Base-by-base conservation (phyloP, 805 yeast species). In the Wickerhamiella siamensis region DNA sequence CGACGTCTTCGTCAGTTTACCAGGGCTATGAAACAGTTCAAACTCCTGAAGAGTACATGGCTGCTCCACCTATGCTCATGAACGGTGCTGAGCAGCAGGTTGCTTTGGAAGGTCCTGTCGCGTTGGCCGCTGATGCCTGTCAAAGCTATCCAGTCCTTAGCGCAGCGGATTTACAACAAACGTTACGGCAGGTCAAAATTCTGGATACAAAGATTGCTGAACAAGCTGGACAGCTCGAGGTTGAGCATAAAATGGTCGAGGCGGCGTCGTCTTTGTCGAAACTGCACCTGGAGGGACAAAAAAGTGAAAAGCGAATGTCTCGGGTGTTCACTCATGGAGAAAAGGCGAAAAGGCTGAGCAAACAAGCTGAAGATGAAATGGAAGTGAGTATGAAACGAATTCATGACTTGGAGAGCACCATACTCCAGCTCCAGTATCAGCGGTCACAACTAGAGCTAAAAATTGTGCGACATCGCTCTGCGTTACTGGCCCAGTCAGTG, bases 351-450 rank as follows among this genome's bases (percentile, higher is more conserved):
- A 47, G 56, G 14, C 43, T 46, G 26, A 48, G 52, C 33, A 38
- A 45, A 17, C 54, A 50, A 42, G 57, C 55, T 6, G 54, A 45
- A 12, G 56, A 53, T 4, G 57, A 53, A 37, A 49, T 41, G 14
- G 45, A 39, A 20, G 35, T 45, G 5, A 41, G 47, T 5, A 33
- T 26, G 10, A 49, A 38, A 33, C 43, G 47, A 5, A 51, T 52
- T 17, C 22, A 38, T n/a, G 42, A 45, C 5, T 34, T 53, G 8
- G 47, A 47, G 40, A 20, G 21, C n/a, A 39, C 15, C 21, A 42
- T 41, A 4, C 21, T 37, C 14, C 50, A 46, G 22, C 33, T 48
- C 21, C 29, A 31, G 27, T 38, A 41, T 5, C 44, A 49, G 19
- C 37, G 41, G 19, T 22, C 32, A 4, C 40, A 27, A 15, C 47